Base-by-base conservation (phyloP, 805 yeast species). In the Lipomyces yamadae region DNA sequence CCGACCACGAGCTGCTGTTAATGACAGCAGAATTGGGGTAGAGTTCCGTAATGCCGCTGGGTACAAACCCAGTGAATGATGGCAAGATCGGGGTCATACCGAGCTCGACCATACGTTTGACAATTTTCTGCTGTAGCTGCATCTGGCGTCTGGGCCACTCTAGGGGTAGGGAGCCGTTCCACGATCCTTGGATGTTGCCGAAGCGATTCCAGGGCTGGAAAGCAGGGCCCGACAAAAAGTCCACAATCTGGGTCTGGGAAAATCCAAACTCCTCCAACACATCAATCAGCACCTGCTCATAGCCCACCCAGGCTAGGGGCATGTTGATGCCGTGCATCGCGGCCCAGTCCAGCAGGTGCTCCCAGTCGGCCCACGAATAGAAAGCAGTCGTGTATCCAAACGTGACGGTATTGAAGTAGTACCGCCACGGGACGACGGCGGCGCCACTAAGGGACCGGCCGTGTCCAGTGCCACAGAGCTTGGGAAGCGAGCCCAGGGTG, bases 291-390 rank as follows among this genome's bases (percentile, higher is more conserved):
- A 42, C 48, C 13, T 42, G 24, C 48, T 42, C 48, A 11, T 42
- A 42, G 48, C 48, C 48, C 48, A 42, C 48, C 48, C 48, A 42
- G 11, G 48, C 48, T 18, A 42, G 48, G 18, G 48, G 48, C 48
- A 42, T 15, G 48, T 42, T 42, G 48, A 42, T 42, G 48, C 48
- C 48, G 48, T 42, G 48, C 48, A 42, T 42, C 48, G 48, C 48
- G 48, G 48, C 48, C 48, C 48, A 42, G 48, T 42, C 48, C 48
- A 42, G 48, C 48, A 42, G 24, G 48, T 42, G 48, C 48, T 42
- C 48, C 48, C 48, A 42, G 48, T 42, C 48, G 48, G 48, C 48
- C 48, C 48, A 42, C 8, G 48, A 42, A 18, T 42, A 42, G 48
- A 42, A 42, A 6, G 24, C 48, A n/a, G 48, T 42, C 48, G 48